A percentile compares a stretch with the other conserved stretches of the same genome.
These are phyloP conservation scores for Trypanosoma cruzi DNA, from an alignment of 208 protist genomes.

Conservation along the genomic window DNA sequence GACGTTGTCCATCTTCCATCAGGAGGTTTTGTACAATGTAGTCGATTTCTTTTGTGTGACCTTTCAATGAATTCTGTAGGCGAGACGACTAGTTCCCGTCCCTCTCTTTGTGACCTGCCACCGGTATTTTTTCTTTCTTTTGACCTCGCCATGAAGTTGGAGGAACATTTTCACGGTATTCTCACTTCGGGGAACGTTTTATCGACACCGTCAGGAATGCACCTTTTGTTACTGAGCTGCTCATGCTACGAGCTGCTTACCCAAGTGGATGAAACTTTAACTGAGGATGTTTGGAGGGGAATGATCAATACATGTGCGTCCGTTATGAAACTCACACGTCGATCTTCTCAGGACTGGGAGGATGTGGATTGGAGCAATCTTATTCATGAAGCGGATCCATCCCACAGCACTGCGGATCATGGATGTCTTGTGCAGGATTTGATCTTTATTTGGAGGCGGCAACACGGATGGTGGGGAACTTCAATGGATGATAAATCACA, in stretches of 20 bases:
- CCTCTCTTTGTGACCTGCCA: slow-evolving; percentile 9
- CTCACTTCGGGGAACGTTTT: background rate
- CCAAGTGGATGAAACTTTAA: slow-evolving; percentile 8
- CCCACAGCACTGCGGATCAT: background rate
- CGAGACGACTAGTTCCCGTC: background rate
- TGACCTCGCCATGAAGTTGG: slow-evolving; percentile 6
- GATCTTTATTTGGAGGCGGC: slow-evolving; percentile 17
- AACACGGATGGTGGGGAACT: slow-evolving; percentile 1
- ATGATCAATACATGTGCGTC: slow-evolving; percentile 7
- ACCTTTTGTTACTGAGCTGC: slow-evolving; percentile 11
- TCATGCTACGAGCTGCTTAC: slow-evolving; percentile 18
- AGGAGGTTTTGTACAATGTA: slow-evolving; percentile 1
- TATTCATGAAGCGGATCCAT: background rate
- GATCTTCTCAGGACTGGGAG: slow-evolving; percentile 3
- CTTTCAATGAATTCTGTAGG: background rate
- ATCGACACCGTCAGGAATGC: background rate
- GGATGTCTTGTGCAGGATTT: slow-evolving; percentile 3
- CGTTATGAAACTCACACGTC: slow-evolving; percentile 9
- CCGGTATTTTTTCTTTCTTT: slow-evolving; percentile 31
- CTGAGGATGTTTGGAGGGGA: background rate
- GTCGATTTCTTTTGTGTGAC: slow-evolving; percentile 3
- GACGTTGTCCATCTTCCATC: slow-evolving; percentile 4
- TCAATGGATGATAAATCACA: background rate
- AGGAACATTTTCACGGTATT: slow-evolving; percentile 14
- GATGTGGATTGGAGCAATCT: slow-evolving; percentile 19